A percentile compares a stretch with the other conserved stretches of the same genome.
Conservation (phyloP, 1,284 basidiomycete genomes). For the Pisolithus thermaeus region DNA sequence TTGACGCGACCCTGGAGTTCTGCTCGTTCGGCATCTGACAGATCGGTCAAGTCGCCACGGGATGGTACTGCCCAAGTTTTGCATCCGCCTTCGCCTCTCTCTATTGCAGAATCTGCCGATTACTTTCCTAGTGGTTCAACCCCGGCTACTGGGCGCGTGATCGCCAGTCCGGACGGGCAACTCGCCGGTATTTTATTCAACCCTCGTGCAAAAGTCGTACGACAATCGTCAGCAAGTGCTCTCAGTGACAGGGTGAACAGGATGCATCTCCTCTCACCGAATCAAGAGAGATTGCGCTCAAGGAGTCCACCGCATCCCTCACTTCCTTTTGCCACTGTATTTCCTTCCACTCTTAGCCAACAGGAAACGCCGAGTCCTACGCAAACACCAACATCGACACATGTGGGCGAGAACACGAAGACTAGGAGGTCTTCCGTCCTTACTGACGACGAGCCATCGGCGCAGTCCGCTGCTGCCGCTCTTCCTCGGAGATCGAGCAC, state of each 20-base stretch:
- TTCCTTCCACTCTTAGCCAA: constrained; percentile 15
- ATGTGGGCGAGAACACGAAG: constrained; percentile 18
- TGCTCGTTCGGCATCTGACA: constrained; percentile 54
- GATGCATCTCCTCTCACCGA: constrained; percentile 30
- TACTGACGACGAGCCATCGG: constrained; percentile 18
- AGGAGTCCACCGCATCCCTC: constrained; percentile 17
- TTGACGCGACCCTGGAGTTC: constrained; percentile 38
- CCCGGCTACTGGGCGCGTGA: constrained; percentile 82
- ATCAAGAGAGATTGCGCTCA: constrained; percentile 24
- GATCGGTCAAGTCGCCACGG: constrained; percentile 50
- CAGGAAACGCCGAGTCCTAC: constrained; percentile 23
- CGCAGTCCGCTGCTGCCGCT: constrained; percentile 7
- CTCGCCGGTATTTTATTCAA: constrained; percentile 95
- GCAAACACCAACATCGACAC: constrained; percentile 8
- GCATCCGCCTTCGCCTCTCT: constrained; percentile 68
- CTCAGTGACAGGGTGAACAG: constrained; percentile 22
- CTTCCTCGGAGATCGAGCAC: constrained; percentile 25
- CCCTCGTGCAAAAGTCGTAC: constrained; percentile 50
- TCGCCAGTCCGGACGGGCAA: constrained; percentile 90
- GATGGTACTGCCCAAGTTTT: constrained; percentile 37
- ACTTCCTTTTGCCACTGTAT: constrained; percentile 31
- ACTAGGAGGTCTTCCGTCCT: constrained; percentile 25
- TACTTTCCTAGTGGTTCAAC: constrained; percentile 82
- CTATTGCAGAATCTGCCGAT: constrained; percentile 71
- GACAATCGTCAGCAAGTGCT: constrained; percentile 10